Evolutionary conservation across 192 early-diverging fungal species (phyloP), one percentile per base, ranked within the genome.

Genomic region (Gryganskiella cystojenkinii): DNA sequence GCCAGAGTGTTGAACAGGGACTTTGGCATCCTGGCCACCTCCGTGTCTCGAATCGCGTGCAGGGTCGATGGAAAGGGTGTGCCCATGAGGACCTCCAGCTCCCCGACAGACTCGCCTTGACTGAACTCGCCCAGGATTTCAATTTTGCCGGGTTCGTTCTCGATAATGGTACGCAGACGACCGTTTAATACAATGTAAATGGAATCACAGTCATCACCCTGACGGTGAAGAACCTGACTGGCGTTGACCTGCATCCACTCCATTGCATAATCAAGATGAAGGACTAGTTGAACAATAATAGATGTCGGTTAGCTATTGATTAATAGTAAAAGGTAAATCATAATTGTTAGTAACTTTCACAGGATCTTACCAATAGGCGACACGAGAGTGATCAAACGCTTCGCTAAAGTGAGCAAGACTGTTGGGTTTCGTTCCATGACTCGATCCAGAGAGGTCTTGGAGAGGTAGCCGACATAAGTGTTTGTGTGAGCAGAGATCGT

Each of bases 21-120:
- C 51, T 94, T 95, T 6, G 98, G 98, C 83, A 99, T 93, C 14
- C 97, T 88, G 22, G 95, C 95, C 25, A 99, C 87, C 82, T 99
- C 97, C 0, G 95, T 91, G 73, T 99, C 98, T 45, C 98, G 92
- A 66, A 99, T 99, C 2, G 98, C 98, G 67, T 99, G 97, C 27
- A 99, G 83, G 6, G 95, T 99, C 22, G 90, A 91, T 20, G 88
- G 87, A 47, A 93, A 89, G 3, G 89, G 87, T 14, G 85, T 81
- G 30, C 81, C 86, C 70, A 88, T 92, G 42, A 99, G 80, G 13
- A 99, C 92, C 67, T 96, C 96, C 22, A 96, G 82, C 79, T 99
- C 98, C 50, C 98, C 98, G 1, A 99, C 90, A 28, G 93, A 95
- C 59, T 99, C 95, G 33, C 95, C 95, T 62, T 96, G 96, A 42